Evolutionary conservation across 148 eudicot genomes (phyloP), one percentile per base, ranked within the genome.

Genomic region (Persicaria tinctoria): DNA sequence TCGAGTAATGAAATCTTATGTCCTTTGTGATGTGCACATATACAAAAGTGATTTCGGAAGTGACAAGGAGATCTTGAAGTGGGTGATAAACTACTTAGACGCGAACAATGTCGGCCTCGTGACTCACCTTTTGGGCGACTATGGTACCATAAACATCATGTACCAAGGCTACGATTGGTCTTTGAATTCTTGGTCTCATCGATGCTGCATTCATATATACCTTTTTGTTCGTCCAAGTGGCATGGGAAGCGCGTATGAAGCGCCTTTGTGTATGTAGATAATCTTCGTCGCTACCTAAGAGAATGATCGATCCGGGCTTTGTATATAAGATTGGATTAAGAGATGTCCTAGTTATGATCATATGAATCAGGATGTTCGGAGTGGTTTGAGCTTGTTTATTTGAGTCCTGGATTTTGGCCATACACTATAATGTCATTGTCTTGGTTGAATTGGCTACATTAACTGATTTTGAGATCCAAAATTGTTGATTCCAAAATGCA

Each of bases 131-230:
- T 79, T 87, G 80, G 82, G 86, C 68, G 98, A 94, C 74, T 92
- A 91, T 4, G 89, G 91, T 11, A 55, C 78, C 10, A 70, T 91
- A 48, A 83, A 78, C 78, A 77, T 94, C 71, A 79, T 69, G 57
- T 89, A 90, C 86, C 86, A 88, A 77, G 83, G 83, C 60, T 91
- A 83, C 73, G 90, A 94, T 73, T 94, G 96, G 97, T 91, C 97
- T 44, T 68, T 86, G 48, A 89, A 94, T 73, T 84, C 79, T 17
- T 90, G 77, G 77, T 27, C 46, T 20, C 1, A n/a, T 57, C 32
- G 38, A 32, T 32, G 38, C 53, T 50, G 6, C 11, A 7, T 7
- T 8, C 11, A 6, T 50, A 50, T 6, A 11, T 50, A 5, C 51
- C 51, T 56, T 17, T 56, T 56, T 4, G 0, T 20, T 20, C 23